These are phyloP conservation scores for Aspergillus texensis DNA, from an alignment of 2,329 filamentous ascomycete species.

Conservation along the genomic window DNA sequence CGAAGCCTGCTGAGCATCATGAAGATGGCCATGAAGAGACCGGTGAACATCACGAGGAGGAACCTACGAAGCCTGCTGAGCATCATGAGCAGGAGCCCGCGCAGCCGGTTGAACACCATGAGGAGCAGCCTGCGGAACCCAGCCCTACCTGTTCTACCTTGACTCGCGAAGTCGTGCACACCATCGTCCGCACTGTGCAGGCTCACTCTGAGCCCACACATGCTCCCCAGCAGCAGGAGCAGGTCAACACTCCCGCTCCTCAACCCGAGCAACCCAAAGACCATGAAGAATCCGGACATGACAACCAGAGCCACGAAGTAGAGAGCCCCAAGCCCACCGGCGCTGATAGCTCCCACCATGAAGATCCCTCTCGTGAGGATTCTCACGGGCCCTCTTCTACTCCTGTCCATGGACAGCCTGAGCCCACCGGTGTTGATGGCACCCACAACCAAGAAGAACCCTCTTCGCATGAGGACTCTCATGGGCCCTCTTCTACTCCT, in stretches of 20 bases:
- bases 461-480: too few species aligned
- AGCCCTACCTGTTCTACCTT: slow-evolving; percentile 19
- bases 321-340: not conserved
- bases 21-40: not conserved
- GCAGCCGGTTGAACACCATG: not conserved
- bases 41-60: too few species aligned
- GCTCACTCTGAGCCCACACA: not conserved
- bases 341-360: not conserved
- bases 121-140: not conserved
- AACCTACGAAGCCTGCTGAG: too few species aligned
- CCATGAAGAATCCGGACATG: not conserved
- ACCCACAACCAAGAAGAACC: not conserved
- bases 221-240: not conserved
- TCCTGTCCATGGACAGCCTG: too few species aligned
- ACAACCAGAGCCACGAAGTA: not conserved
- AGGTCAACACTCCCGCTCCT: not conserved
- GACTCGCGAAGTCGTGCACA: slow-evolving; percentile 29
- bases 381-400: too few species aligned
- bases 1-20: not conserved
- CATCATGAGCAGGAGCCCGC: not conserved
- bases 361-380: not conserved
- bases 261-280: not conserved
- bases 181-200: slow-evolving; percentile 25
- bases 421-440: not conserved
- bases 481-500: too few species aligned